Evolutionary conservation across 352 stramenopile species (phyloP).

Genomic region (Pythium inflatum): DNA sequence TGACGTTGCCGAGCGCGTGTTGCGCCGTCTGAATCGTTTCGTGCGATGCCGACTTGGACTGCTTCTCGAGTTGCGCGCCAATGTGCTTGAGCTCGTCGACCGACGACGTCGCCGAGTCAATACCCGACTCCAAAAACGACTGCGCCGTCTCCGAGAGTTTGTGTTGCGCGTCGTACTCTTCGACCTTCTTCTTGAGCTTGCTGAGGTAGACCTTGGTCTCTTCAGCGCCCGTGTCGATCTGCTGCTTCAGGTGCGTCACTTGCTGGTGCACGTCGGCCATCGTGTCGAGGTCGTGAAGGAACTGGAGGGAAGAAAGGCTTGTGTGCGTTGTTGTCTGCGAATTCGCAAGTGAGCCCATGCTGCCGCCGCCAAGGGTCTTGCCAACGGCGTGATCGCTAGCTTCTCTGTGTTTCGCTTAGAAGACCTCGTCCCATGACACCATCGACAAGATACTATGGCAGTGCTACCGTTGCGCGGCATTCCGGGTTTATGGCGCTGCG

Average conservation of each 20-base stretch:
- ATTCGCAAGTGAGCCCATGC: conserved; percentile 20
- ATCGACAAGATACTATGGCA: too few relatives aligned
- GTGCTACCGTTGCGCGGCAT: too few relatives aligned
- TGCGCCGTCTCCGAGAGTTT: conserved; percentile 48
- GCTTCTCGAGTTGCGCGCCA: conserved; percentile 34
- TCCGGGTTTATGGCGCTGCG: too few relatives aligned
- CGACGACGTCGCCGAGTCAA: conserved; percentile 37
- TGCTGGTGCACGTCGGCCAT: conserved; percentile 53
- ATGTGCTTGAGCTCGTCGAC: conserved; percentile 47
- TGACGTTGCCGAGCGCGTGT: conserved; percentile 44
- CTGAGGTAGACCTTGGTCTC: conserved; percentile 64
- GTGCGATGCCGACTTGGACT: conserved; percentile 50
- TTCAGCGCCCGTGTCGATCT: conserved; percentile 55
- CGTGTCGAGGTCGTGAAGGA: conserved; percentile 22
- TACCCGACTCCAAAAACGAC: conserved; percentile 49
- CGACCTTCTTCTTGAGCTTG: conserved; percentile 61
- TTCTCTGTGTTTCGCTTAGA: neutral
- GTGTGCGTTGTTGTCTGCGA: conserved; percentile 15
- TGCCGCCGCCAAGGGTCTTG: neutral
- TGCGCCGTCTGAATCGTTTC: conserved; percentile 51
- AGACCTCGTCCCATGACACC: conserved; percentile 16
- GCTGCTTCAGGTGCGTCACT: conserved; percentile 50
- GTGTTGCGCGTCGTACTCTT: conserved; percentile 58
- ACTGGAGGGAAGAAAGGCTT: too few relatives aligned
- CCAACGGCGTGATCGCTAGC: conserved; percentile 11